Evolutionary conservation across 176 grass and related monocot species (phyloP), one percentile per base, ranked within the genome.

Genomic region (Aegilops longissima): DNA sequence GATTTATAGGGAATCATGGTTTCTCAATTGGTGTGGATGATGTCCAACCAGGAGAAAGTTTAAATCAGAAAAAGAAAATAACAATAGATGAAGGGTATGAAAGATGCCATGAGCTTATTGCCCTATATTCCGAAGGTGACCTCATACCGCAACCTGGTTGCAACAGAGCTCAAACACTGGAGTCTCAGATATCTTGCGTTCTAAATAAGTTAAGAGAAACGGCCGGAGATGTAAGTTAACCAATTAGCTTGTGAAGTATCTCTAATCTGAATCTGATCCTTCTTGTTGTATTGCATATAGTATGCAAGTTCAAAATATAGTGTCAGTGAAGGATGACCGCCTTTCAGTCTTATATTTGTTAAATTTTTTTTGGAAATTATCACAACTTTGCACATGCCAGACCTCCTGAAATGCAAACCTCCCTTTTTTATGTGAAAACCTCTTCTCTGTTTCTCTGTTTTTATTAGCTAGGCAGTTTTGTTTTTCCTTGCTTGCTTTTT

Each of bases 21-120:
- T 98, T 98, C 85, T 98, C 96, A 42, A 98, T 98, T 80, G 96
- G 96, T 70, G 91, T 94, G 35, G 96, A 98, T 85, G 96, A 98
- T 92, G 88, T 98, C 64, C 84, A 95, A 83, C 96, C 96, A 58
- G 92, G 90, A 74, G 88, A 94, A 68, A 44, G 76, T 87, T 83
- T 98, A 68, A 94, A 89, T 76, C 59, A 70, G 40, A 76, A 98
- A 70, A 98, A 94, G 58, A 94, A 88, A 67, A 82, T 21, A 44
- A 89, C 87, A 95, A 92, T 98, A 86, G 71, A 89, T 54, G 84
- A 80, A 21, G 96, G 88, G 25, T 95, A 95, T 88, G 82, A 35
- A 89, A 23, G 89, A 90, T 98, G 96, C 70, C 84, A 94, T 59
- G 80, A 94, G 76, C 91, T 92, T 84, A 95, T 98, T 83, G 84